Evolutionary conservation across 306 rosid genomes (phyloP), one percentile per base, ranked within the genome.

Genomic region (Gastrolobium villosum): DNA sequence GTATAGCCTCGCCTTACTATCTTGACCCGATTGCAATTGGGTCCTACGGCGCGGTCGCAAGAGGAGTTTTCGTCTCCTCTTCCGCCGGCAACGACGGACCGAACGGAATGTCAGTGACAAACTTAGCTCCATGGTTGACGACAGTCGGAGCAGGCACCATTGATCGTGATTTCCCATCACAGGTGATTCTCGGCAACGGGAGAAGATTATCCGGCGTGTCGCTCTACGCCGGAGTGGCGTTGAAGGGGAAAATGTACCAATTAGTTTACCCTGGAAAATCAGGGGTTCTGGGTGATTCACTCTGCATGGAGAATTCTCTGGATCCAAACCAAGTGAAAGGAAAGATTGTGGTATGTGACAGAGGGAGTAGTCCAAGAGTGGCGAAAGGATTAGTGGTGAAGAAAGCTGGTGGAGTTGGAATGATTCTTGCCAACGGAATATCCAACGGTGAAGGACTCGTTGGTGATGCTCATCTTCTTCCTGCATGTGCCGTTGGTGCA

Each of bases 91-190:
- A 94, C 43, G 97, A 88, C 6, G 98, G 98, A 0, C 97, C 98
- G 0, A 90, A 77, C 57, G 93, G 88, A 60, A 86, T 92, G 96
- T 82, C 98, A 1, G 97, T 90, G 63, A 86, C 98, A 0, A 94
- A 94, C 70, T 40, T 90, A 0, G 90, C 98, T 3, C 98, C 98
- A 0, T 94, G 98, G 98, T 37, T 94, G 56, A 88, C 90, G 4
- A 90, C 98, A 0, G 98, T 94, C 0, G 98, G 98, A 30, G 97
- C 97, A 0, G 97, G 98, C 3, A 94, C 98, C 0, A 92, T 94
- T 7, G 98, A 94, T 35, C 88, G 98, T 3, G 90, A 87, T 78
- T 94, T 94, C 73, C 98, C 98, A 0, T 87, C 98, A 0, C 81
- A 79, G 59, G 84, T 92, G 11, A 66, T 75, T 10, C 84, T 90